Conservation (phyloP, 208 protist genomes). For the Acanthamoeba triangularis region DNA sequence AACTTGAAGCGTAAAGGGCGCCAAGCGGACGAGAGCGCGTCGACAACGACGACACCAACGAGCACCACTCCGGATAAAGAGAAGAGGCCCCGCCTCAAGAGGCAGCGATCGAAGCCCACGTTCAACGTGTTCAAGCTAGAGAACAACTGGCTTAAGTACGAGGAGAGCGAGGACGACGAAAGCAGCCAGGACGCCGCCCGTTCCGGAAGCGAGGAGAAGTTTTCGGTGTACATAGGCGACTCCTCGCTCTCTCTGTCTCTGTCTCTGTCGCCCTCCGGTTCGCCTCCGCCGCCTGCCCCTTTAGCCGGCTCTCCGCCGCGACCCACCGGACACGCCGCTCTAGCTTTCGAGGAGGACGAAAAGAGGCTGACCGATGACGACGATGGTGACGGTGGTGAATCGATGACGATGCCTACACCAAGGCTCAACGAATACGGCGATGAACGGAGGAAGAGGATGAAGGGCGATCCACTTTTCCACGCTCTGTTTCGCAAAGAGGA, state of each 20-base stretch:
- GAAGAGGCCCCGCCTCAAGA: background rate
- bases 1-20: background rate
- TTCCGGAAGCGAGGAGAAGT: background rate
- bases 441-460: background rate
- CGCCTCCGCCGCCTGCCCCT: too few relatives aligned
- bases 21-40: too few relatives aligned
- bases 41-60: too few relatives aligned
- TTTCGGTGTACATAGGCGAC: constrained; percentile 16
- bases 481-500: constrained; percentile 11
- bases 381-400: background rate
- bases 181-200: background rate
- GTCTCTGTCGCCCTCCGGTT: background rate
- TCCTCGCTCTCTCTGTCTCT: constrained; percentile 55
- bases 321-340: too few relatives aligned
- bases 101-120: constrained; percentile 19
- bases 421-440: background rate
- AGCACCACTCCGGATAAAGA: too few relatives aligned
- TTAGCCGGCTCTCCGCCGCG: background rate
- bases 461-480: constrained; percentile 59
- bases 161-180: constrained; percentile 45
- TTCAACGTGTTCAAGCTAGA: constrained; percentile 67
- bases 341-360: background rate
- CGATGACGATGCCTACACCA: background rate
- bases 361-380: background rate
- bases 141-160: constrained; percentile 66